Evolutionary conservation across 352 stramenopile species (phyloP).

Genomic region (Thalassiosira mediterranea): DNA sequence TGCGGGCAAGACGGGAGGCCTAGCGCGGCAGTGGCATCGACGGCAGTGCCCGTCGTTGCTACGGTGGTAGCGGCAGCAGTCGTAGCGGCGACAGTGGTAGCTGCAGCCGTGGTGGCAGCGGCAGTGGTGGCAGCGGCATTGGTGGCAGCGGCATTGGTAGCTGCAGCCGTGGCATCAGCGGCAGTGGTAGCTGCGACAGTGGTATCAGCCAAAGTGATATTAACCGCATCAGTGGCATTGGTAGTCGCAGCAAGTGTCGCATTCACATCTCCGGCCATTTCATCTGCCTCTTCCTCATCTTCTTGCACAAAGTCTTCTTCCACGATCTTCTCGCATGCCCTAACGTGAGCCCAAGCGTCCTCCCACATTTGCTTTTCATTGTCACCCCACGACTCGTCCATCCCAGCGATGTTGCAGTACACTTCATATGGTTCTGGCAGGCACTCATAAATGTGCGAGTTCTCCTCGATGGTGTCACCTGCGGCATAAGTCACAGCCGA

Average conservation of each 20-base stretch:
- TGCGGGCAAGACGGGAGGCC: neutral
- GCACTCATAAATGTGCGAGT: constrained; percentile 14
- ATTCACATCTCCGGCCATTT: no score
- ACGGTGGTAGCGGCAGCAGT: neutral
- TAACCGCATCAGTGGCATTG: neutral
- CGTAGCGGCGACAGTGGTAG: no score
- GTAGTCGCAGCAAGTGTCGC: no score
- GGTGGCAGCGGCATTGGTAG: neutral
- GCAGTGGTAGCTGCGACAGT: neutral
- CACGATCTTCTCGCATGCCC: constrained; percentile 5
- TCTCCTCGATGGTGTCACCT: constrained; percentile 11
- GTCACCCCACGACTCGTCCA: constrained; percentile 6
- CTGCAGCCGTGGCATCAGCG: neutral
- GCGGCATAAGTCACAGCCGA: neutral
- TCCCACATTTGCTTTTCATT: constrained; percentile 9
- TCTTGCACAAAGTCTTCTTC: neutral
- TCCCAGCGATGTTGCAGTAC: constrained; percentile 6
- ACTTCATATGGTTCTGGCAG: constrained; percentile 15
- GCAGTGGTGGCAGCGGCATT: neutral
- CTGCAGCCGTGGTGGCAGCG: no score
- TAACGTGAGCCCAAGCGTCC: constrained; percentile 11
- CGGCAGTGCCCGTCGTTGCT: no score
- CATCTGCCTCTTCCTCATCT: no score
- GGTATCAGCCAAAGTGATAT: neutral
- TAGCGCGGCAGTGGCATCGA: no score